Base-by-base conservation (phyloP, 495 filamentous ascomycete species). In the Penicillium pulvis region DNA sequence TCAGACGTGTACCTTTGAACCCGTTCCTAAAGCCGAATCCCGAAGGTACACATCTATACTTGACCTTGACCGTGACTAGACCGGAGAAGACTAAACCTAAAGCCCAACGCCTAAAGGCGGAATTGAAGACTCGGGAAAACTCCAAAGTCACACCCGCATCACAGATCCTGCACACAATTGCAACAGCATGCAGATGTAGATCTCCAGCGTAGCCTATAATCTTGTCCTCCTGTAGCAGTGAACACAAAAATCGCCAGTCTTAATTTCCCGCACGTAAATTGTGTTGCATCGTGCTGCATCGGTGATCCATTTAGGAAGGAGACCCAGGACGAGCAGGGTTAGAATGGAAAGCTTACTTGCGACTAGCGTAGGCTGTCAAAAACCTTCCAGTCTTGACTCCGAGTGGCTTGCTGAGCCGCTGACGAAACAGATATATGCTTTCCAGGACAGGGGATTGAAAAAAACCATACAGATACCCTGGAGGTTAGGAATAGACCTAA, bases 231-330 rank as follows among this genome's bases (percentile, higher is more conserved):
- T 31, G 16, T 31, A 1, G 16, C 24, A 55, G 16, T n/a, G 53
- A 35, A 41, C 42, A 41, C 51, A 53, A 26, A 55, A 35, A 47
- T 14, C 39, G 36, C 44, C 53, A 19, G 20, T 30, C 45, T 28
- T 47, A 66, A 64, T 62, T 66, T 64, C 66, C 63, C 66, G 61
- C 46, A 12, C 14, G 45, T 47, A 47, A 64, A 60, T 69, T 57
- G 53, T 63, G 63, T 71, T 71, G 68, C 66, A 65, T 69, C 58
- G 61, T 59, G 66, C 67, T 52, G 59, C 50, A 71, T 63, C 63
- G 51, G 51, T 58, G 55, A 57, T 61, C 53, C 51, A 16, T 62
- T 60, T 61, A 55, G 63, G 65, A 59, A 66, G 61, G 65, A 64
- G 58, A 60, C 62, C 60, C 49, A 51, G 48, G 26, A 11, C 6